These are phyloP conservation scores for Erythrophleum fordii DNA, from an alignment of 306 rosid species.

Conservation along the genomic window DNA sequence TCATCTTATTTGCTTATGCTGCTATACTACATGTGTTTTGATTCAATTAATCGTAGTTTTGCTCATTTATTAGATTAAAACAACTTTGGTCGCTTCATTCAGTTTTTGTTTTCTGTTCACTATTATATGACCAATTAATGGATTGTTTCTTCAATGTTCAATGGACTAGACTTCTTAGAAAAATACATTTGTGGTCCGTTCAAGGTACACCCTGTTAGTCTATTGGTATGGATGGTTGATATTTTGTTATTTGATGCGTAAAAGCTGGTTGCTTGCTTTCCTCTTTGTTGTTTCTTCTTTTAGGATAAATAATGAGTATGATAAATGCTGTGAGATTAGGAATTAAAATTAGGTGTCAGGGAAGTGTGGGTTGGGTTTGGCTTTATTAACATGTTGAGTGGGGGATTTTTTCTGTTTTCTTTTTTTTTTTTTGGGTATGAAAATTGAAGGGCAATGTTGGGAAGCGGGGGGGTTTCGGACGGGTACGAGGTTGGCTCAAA, in stretches of 20 bases:
- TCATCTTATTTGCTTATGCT: not conserved
- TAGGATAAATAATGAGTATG: not conserved
- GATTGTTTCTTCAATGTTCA: not conserved
- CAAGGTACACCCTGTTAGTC: not conserved
- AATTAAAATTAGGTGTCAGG: constrained; percentile 55
- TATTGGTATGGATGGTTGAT: not conserved
- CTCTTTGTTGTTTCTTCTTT: not conserved
- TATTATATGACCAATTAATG: not conserved
- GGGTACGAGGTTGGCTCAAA: constrained; percentile 95
- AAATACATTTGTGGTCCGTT: not conserved
- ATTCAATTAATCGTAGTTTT: not conserved
- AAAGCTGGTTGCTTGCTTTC: not conserved
- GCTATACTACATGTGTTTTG: too few species aligned
- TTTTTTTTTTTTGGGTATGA: constrained; percentile 54
- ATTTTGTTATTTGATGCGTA: not conserved
- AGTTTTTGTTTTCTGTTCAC: not conserved
- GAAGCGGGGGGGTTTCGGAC: constrained; percentile 91
- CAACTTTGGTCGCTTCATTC: not conserved
- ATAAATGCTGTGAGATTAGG: constrained; percentile 34
- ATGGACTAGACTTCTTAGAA: not conserved
- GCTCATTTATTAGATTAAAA: not conserved
- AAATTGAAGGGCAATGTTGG: constrained; percentile 89
- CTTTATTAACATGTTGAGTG: constrained; percentile 78
- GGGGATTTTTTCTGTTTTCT: constrained; percentile 57
- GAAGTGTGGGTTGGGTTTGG: constrained; percentile 73